These are phyloP conservation scores for Camptophora hylomeconis DNA, from an alignment of 2,329 filamentous ascomycete genomes.

Conservation along the genomic window DNA sequence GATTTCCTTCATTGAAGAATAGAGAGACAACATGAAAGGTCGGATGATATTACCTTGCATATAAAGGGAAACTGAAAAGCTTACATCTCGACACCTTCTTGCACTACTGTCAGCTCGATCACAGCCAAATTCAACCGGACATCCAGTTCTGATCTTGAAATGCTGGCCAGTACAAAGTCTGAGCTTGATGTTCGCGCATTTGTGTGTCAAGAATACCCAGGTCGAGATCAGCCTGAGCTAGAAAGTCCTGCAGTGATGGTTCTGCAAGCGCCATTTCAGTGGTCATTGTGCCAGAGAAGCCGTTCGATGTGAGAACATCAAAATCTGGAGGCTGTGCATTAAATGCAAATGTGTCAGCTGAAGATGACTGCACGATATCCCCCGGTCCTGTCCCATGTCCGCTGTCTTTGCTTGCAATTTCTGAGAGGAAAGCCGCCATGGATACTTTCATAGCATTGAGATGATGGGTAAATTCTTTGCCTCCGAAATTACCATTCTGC, in stretches of 20 bases:
- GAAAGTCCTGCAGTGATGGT: constrained; percentile 27
- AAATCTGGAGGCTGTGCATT: neutral
- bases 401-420: neutral
- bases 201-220: constrained; percentile 14
- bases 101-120: no score
- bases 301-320: constrained; percentile 17
- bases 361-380: no score
- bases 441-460: constrained; percentile 23
- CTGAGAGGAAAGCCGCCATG: constrained; percentile 9
- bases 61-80: no score
- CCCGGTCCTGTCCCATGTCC: no score
- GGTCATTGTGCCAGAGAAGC: constrained; percentile 18
- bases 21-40: no score
- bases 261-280: constrained; percentile 27
- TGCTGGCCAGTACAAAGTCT: constrained; percentile 3
- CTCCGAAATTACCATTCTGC: constrained; percentile 24
- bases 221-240: constrained; percentile 26
- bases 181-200: constrained; percentile 3
- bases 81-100: no score
- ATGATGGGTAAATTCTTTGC: constrained; percentile 23
- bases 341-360: neutral
- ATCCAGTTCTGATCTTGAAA: constrained; percentile 4
- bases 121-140: neutral
- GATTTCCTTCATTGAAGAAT: no score
- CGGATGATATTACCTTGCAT: no score